These are phyloP conservation scores for Claviceps lovelessii DNA, from an alignment of 2,329 filamentous ascomycete genomes.

Conservation along the genomic window DNA sequence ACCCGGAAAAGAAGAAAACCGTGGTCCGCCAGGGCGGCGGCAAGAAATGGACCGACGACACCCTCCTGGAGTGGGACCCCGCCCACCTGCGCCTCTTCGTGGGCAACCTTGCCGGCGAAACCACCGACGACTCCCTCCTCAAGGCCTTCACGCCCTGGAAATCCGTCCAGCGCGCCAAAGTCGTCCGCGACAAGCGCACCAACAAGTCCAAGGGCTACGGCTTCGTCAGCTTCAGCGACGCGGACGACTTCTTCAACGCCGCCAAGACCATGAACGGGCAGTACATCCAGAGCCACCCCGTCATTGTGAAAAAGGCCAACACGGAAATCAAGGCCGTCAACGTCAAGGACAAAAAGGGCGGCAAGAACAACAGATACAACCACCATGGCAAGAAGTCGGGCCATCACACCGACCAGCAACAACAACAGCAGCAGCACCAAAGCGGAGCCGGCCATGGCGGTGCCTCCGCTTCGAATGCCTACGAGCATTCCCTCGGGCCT, in stretches of 20 bases:
- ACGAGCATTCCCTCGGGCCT: slow-evolving; percentile 38
- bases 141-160: slow-evolving; percentile 86
- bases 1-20: slow-evolving; percentile 60
- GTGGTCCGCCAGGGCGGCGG: slow-evolving; percentile 81
- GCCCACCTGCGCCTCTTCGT: slow-evolving; percentile 90
- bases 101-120: slow-evolving; percentile 91
- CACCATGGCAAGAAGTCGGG: neutral
- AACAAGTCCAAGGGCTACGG: slow-evolving; percentile 94
- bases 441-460: slow-evolving; percentile 14
- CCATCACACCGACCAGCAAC: neutral
- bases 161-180: slow-evolving; percentile 81
- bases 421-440: neutral
- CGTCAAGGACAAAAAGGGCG: slow-evolving; percentile 43
- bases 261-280: slow-evolving; percentile 98
- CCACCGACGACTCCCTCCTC: slow-evolving; percentile 85
- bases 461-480: slow-evolving; percentile 18
- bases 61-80: slow-evolving; percentile 90
- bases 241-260: slow-evolving; percentile 91
- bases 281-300: slow-evolving; percentile 95
- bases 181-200: slow-evolving; percentile 88
- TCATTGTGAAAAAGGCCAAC: slow-evolving; percentile 72
- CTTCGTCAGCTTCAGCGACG: slow-evolving; percentile 89
- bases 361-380: slow-evolving; percentile 21
- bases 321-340: slow-evolving; percentile 75
- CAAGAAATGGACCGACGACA: slow-evolving; percentile 79